Evolutionary conservation across 768 basidiomycete species (phyloP).

Genomic region (Serendipita sp.): DNA sequence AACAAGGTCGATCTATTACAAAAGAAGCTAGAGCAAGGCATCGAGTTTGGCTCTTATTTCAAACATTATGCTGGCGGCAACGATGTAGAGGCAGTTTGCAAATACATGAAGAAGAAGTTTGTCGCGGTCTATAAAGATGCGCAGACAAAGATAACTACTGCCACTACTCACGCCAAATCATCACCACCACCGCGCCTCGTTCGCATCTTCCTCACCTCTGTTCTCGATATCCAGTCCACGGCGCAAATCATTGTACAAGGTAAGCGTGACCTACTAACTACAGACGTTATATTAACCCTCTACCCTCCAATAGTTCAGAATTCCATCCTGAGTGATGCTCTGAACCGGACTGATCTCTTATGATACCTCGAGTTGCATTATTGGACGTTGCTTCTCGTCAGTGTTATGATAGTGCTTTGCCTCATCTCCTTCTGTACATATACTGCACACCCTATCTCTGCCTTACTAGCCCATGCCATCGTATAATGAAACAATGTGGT

Average conservation of each 20-base stretch:
- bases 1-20: conserved; percentile 23
- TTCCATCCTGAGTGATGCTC: neutral
- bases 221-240: neutral
- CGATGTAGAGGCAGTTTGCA: neutral
- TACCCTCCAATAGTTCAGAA: neutral
- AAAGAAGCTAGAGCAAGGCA: conserved; percentile 32
- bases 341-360: neutral
- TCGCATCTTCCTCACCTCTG: neutral
- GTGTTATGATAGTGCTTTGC: no score
- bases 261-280: neutral
- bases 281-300: no score
- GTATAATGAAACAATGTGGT: no score
- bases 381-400: no score
- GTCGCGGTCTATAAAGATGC: neutral
- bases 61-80: conserved; percentile 28
- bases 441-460: no score
- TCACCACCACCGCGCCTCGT: neutral
- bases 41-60: conserved; percentile 40
- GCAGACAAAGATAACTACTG: neutral
- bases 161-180: neutral
- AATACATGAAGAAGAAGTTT: conserved; percentile 6
- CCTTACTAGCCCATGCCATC: no score
- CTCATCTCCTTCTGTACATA: no score
- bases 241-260: neutral
- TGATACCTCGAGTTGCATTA: no score